A percentile compares a stretch with the other conserved stretches of the same genome.
Evolutionary conservation across 257 asterid species (phyloP).

Genomic region (Euphrasia confusa): DNA sequence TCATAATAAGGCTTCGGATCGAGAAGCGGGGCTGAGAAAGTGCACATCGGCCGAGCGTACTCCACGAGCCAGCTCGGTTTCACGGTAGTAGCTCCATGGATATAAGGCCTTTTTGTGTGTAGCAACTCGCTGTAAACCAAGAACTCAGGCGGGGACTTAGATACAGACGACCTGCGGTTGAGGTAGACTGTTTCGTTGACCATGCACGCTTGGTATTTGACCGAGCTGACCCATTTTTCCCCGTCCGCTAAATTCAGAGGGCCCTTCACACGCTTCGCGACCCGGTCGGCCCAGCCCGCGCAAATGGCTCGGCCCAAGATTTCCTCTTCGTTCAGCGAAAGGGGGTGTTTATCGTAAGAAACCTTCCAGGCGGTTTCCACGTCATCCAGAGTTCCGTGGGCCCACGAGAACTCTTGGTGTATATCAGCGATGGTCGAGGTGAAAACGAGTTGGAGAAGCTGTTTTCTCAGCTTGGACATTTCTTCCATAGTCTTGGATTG

Average conservation of each 20-base stretch:
- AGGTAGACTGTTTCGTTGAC: slow-evolving; percentile 66
- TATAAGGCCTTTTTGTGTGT: slow-evolving; percentile 65
- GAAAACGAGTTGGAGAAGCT: slow-evolving; percentile 70
- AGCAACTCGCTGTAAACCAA: slow-evolving; percentile 70
- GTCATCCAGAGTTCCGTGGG: slow-evolving; percentile 53
- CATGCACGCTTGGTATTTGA: slow-evolving; percentile 68
- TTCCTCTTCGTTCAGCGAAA: slow-evolving; percentile 64
- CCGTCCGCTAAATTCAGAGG: slow-evolving; percentile 42
- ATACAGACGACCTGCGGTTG: slow-evolving; percentile 65
- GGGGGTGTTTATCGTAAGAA: slow-evolving; percentile 52
- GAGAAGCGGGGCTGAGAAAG: slow-evolving; percentile 68
- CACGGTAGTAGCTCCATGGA: slow-evolving; percentile 79
- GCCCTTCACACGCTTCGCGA: slow-evolving; percentile 60
- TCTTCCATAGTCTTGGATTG: slow-evolving; percentile 92
- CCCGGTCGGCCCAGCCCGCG: slow-evolving; percentile 93
- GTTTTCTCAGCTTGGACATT: slow-evolving; percentile 91
- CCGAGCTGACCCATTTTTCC: slow-evolving; percentile 47
- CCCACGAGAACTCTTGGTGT: slow-evolving; percentile 60
- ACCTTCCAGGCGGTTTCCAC: slow-evolving; percentile 69
- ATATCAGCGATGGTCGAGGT: slow-evolving; percentile 37
- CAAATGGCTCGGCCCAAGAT: slow-evolving; percentile 77
- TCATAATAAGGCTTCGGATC: slow-evolving; percentile 77
- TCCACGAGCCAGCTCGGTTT: slow-evolving; percentile 64
- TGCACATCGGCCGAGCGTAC: slow-evolving; percentile 57
- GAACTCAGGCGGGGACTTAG: slow-evolving; percentile 70